These are phyloP conservation scores for Yamadazyma dushanensis DNA, from an alignment of 1,139 yeast genomes.

Conservation along the genomic window DNA sequence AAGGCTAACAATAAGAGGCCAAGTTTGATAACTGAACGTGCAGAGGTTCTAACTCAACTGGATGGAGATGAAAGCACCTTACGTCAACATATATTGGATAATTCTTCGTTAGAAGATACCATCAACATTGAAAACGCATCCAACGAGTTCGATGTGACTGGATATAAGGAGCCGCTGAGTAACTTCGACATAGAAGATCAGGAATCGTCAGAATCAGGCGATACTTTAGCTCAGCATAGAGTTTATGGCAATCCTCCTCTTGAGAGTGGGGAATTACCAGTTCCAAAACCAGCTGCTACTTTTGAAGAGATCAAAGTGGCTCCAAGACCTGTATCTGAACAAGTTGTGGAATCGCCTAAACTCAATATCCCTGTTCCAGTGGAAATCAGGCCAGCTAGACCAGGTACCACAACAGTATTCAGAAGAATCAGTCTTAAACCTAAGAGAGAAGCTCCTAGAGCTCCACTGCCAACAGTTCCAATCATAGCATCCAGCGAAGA, in stretches of 20 bases:
- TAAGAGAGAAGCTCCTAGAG: conserved; percentile 42
- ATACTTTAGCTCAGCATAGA: neutral
- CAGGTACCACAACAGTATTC: conserved; percentile 26
- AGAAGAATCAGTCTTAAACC: conserved; percentile 33
- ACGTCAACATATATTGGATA: conserved; percentile 10
- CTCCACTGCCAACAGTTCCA: conserved; percentile 26
- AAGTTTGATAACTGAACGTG: conserved; percentile 6
- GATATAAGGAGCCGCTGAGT: neutral
- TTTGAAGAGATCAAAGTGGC: too few species aligned
- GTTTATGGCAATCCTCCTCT: conserved; percentile 2
- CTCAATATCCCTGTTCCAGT: neutral
- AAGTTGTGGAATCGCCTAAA: too few species aligned
- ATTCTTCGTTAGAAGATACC: conserved; percentile 12
- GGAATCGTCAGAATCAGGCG: neutral
- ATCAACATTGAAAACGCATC: conserved; percentile 5
- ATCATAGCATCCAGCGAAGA: conserved; percentile 9
- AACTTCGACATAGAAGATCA: neutral
- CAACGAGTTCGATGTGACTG: conserved; percentile 8
- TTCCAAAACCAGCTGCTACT: neutral
- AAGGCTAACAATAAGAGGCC: conserved; percentile 20
- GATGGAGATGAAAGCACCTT: conserved; percentile 4
- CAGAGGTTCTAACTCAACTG: conserved; percentile 2
- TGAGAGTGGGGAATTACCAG: conserved; percentile 1
- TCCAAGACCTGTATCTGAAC: too few species aligned
- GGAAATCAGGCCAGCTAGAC: conserved; percentile 21